Base-by-base conservation (phyloP, 345 rosid genomes). In the Geranium rotundifolium region DNA sequence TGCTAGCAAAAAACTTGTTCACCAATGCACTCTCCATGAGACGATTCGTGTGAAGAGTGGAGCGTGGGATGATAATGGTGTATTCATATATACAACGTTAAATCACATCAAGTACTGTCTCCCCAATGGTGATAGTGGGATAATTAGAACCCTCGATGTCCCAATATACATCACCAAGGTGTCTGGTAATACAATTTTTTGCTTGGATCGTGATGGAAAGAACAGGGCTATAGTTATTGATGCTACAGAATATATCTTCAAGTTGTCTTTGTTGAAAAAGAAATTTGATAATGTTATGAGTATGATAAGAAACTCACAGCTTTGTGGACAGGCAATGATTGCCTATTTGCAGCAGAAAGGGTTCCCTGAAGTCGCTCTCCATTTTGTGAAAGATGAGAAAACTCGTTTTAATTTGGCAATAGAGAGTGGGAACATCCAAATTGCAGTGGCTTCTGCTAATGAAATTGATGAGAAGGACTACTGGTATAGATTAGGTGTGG, bases 311-410 rank as follows among this genome's bases (percentile, higher is more conserved):
- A 86, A 83, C 72, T 87, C 97, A 12, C 90, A 87, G 80, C 96
- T 93, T 23, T 87, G 97, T 75, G 99, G 99, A 55, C 91, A 93
- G 76, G 97, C 97, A 54, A 79, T 93, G 96, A 88, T 90, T 66
- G 91, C 99, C 49, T 90, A 93, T 75, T 78, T 93, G 71, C 99
- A 93, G 69, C 97, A 90, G 71, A 93, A 90, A 70, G 97, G 96
- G 17, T 93, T 93, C 63, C 99, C 97, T 68, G 99, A 93, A 80
- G 97, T 93, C 68, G 99, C 99, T 67, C 81, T 93, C 54, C 97
- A 93, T 76, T 93, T 93, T 75, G 97, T 93, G 65, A 91, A 88
- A 71, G 99, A 90, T 29, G 97, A 90, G 79, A 85, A 87, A 69
- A 86, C 96, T 62, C 83, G 99, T 29, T 93, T 90, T 67, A 93